These are phyloP conservation scores for Leptosphaerulina australis DNA, from an alignment of 2,329 filamentous ascomycete genomes.

Conservation along the genomic window DNA sequence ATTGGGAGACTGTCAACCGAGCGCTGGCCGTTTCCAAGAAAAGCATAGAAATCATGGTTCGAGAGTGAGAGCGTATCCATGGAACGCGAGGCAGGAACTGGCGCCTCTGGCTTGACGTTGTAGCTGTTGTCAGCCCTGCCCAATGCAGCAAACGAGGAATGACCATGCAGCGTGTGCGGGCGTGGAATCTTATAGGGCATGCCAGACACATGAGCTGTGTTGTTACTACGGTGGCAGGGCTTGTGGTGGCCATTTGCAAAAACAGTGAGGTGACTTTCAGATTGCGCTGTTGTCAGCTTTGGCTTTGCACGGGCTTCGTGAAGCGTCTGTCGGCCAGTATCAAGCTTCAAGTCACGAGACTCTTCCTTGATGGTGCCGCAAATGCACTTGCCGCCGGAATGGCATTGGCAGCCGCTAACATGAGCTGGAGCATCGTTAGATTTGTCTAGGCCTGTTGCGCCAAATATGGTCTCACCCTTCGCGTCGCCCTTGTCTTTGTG, in stretches of 20 bases:
- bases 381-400: conserved; percentile 64
- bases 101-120: conserved; percentile 28
- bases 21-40: conserved; percentile 43
- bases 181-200: conserved; percentile 66
- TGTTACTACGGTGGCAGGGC: conserved; percentile 68
- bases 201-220: conserved; percentile 66
- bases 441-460: conserved; percentile 33
- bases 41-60: conserved; percentile 45
- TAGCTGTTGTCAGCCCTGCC: conserved; percentile 31
- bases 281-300: conserved; percentile 62
- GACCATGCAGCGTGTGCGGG: conserved; percentile 47
- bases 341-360: conserved; percentile 53
- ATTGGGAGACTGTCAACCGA: conserved; percentile 34
- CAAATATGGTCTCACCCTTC: conserved; percentile 47
- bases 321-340: conserved; percentile 53
- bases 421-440: conserved; percentile 45
- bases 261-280: conserved; percentile 64
- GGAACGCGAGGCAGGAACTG: conserved; percentile 32
- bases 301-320: conserved; percentile 59
- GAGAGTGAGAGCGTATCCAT: conserved; percentile 47
- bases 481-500: conserved; percentile 54
- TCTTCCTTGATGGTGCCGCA: conserved; percentile 66
- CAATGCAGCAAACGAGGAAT: conserved; percentile 37
- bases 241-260: conserved; percentile 70
- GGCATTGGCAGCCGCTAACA: conserved; percentile 58